A percentile compares a stretch with the other conserved stretches of the same genome.
Evolutionary conservation across 495 filamentous ascomycete genomes (phyloP).

Genomic region (Coniosporium apollinis): DNA sequence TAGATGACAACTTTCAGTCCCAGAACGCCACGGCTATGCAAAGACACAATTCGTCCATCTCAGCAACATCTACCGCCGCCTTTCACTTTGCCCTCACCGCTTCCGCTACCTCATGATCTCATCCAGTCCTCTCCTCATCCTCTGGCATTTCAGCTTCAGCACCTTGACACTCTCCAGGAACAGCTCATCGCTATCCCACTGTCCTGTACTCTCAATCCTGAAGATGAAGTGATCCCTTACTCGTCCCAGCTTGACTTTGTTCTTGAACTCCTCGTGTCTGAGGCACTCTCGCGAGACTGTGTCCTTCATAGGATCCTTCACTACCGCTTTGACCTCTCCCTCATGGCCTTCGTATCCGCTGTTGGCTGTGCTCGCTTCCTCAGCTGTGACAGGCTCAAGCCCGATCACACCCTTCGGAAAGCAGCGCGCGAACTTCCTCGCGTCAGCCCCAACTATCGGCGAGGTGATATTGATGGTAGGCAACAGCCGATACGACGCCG

Average conservation of each 20-base stretch:
- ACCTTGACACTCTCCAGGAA: slow-evolving; percentile 78
- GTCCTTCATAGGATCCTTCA: slow-evolving; percentile 65
- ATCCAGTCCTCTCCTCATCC: slow-evolving; percentile 44
- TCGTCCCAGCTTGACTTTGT: slow-evolving; percentile 84
- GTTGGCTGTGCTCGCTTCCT: slow-evolving; percentile 42
- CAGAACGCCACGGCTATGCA: too few relatives aligned
- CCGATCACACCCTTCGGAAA: slow-evolving; percentile 83
- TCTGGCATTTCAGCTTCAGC: slow-evolving; percentile 59
- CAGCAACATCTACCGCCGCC: too few relatives aligned
- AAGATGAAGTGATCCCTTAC: slow-evolving; percentile 94
- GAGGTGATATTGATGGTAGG: slow-evolving; percentile 66
- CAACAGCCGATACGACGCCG: slow-evolving; percentile 77
- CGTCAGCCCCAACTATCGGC: slow-evolving; percentile 74
- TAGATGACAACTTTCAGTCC: too few relatives aligned
- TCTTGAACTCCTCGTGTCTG: slow-evolving; percentile 82
- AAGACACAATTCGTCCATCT: too few relatives aligned
- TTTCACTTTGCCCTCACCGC: too few relatives aligned
- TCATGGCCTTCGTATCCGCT: slow-evolving; percentile 55
- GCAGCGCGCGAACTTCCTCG: slow-evolving; percentile 76
- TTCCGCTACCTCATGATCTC: slow-evolving; percentile 32
- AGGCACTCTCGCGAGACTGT: slow-evolving; percentile 88
- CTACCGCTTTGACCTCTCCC: slow-evolving; percentile 70
- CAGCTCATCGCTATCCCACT: slow-evolving; percentile 76
- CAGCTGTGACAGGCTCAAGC: slow-evolving; percentile 50
- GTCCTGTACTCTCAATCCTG: slow-evolving; percentile 83